Base-by-base conservation (phyloP, 805 yeast genomes). In the Vanderwaltozyma tropicalis region DNA sequence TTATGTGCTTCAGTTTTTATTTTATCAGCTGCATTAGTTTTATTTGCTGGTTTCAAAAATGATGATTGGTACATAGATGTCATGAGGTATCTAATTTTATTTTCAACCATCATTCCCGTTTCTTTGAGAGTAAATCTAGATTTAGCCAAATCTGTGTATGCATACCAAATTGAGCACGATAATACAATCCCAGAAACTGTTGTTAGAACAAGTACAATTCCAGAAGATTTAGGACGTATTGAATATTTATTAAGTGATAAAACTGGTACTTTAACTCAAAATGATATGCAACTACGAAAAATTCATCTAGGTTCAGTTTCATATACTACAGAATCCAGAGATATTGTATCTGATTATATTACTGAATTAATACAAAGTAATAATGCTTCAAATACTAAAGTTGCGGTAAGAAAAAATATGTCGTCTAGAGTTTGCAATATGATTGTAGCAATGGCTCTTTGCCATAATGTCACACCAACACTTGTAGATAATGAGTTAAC, bases 391-490 rank as follows among this genome's bases (percentile, higher is more conserved):
- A 24, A 41, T 10, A 18, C 15, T 10, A 42, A 40, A 7, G 47
- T 47, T 2, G 44, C 52, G 3, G 49, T 55, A 40, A 74, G 78
- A 58, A 78, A 79, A 59, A 95, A 86, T 50, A 67, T 85, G 48
- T 77, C 84, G 17, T 57, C 71, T 12, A 69, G 83, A 45, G 94
- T 88, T 6, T 72, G 88, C 48, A 96, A 87, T 52, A 65, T 92
- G 43, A 76, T 87, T 1, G 61, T 76, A 1, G 82, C 96, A 1
- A 67, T 92, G 36, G 95, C 97, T 0, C 64, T 89, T n/a, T 92
- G 99, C 60, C 99, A 92, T 60, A 87, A 87, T 48, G 99, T 92
- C 21, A 94, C 98, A 0, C 99, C 99, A 1, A 76, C 94, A 0
- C 72, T 76, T 47, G 92, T 80, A 39, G 84, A 79, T 45, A 85